Percentiles rank a stretch among this genome's conserved stretches.
phyloP scores from a whole-genome alignment of 352 stramenopile species.

The Globisporangium camurandrum region DNA sequence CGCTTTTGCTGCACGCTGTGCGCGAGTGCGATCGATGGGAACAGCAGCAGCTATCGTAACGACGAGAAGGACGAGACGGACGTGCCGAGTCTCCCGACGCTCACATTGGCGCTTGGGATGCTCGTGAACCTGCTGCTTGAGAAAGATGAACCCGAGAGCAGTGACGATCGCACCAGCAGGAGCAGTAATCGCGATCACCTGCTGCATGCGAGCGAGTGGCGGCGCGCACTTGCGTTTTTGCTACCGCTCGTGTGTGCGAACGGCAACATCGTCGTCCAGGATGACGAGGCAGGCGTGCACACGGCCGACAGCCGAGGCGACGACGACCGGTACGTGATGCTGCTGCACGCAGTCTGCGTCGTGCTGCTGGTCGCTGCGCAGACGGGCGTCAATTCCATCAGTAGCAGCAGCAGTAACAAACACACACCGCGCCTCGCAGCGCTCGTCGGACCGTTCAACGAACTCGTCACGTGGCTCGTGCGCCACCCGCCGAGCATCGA shows the following conservation, averaged over 20 bases:
- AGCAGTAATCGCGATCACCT: constrained; percentile 15
- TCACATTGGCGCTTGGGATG: constrained; percentile 72
- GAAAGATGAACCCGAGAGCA: constrained; percentile 24
- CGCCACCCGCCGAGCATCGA: constrained; percentile 43
- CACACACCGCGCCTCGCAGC: constrained; percentile 18
- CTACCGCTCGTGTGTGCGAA: constrained; percentile 69
- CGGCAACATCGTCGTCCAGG: constrained; percentile 32
- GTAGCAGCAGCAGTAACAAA: constrained; percentile 7
- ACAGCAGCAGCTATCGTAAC: constrained; percentile 31
- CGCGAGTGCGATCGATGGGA: constrained; percentile 28
- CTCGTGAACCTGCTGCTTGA: constrained; percentile 75
- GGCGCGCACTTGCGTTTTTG: constrained; percentile 59
- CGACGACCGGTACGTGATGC: constrained; percentile 74
- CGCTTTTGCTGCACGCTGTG: constrained; percentile 73
- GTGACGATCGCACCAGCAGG: constrained; percentile 10
- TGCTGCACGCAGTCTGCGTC: constrained; percentile 64
- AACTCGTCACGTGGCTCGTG: constrained; percentile 45
- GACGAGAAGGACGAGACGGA: neutral
- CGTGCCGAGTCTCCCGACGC: constrained; percentile 33
- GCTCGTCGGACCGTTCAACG: constrained; percentile 51
- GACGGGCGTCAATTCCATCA: constrained; percentile 8
- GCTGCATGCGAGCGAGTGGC: constrained; percentile 58
- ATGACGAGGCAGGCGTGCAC: constrained; percentile 42
- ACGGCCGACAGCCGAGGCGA: constrained; percentile 45
- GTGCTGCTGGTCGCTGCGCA: constrained; percentile 51